Base-by-base conservation (phyloP, 208 protist genomes). In the Acanthamoeba lenticulata region DNA sequence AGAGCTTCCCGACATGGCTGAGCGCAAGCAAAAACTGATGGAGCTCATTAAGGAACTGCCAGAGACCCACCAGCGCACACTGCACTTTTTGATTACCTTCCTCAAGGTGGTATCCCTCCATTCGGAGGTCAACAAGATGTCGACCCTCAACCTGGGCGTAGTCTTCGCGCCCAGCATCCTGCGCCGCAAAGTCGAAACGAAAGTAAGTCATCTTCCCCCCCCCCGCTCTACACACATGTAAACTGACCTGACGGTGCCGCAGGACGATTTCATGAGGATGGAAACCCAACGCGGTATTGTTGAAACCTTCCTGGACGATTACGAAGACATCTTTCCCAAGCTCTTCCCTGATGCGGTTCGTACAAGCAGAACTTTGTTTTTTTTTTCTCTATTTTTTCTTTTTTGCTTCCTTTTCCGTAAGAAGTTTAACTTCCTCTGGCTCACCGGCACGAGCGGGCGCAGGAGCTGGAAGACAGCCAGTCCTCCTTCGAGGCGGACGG, bases 211-310 rank as follows among this genome's bases (percentile, higher is more conserved):
- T 6, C 62, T 72, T 72, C 9, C 9, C 21, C 7, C 36, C 34
- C 67, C 36, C 36, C 34, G 27, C n/a, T 36, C 77, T 11, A 15
- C 5, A 86, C 6, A 38, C 4, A 55, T 13, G 40, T 42, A 24
- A 13, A 13, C 40, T 52, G 44, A n/a, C 44, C 74, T 55, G 11
- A 2, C 52, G 0, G 77, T 3, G 5, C 19, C 34, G 77, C n/a
- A 91, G 86, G 86, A 92, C 40, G 86, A 92, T n/a, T 92, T 92
- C 60, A 92, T 92, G 86, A 6, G 86, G 27, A 77, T 77, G 47
- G 86, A 42, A n/a, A 74, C 60, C 2, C 86, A 92, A 24, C 52
- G 86, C 17, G 47, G 36, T 21, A 92, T 92, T 74, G 86, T 92
- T 6, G 86, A 92, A 36, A 92, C 86, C 24, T 92, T 92, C 60